Base-by-base conservation (phyloP, 192 early-diverging fungal species). In the Powellomyces hirtus region DNA sequence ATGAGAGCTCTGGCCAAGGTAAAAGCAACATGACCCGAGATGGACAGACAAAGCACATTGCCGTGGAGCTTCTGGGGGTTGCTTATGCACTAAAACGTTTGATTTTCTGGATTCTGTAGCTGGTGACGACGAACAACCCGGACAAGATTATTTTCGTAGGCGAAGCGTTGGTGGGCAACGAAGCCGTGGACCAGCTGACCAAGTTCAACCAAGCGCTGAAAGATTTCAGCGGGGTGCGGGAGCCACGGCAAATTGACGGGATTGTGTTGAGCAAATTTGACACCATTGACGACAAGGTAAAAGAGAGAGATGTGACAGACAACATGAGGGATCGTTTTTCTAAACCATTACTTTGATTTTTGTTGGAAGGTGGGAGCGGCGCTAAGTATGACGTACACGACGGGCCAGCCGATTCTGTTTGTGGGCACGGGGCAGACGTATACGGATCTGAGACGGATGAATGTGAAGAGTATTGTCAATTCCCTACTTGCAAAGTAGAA, bases 91-190 rank as follows among this genome's bases (percentile, higher is more conserved):
- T n/a, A 27, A 37, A 0, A 26, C 20, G 7, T 68, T 37, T 6
- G 14, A 24, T n/a, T n/a, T n/a, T n/a, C n/a, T n/a, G n/a, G n/a
- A n/a, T n/a, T n/a, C 6, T 38, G n/a, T 40, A 70, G 83, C 80
- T 98, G 27, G 94, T 96, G 11, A 84, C 91, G 24, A 84, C 89
- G 30, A 98, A 98, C 74, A 83, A 86, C 38, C 94, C 96, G 0
- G 94, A 98, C 79, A 98, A 98, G 78, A 94, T 98, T 62, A 81
- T 98, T 53, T 98, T 98, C 82, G 96, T 98, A 11, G 96, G 96
- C 55, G 96, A 98, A 79, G 96, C 96, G 0, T 73, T 98, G 18
- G 96, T 98, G 11, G 96, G 96, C 34, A 98, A 96, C 66, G 94
- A 98, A 78, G 92, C 96, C 16, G 92, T 98, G 36, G 93, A 96